Conservation (phyloP, 768 basidiomycete genomes). For the Rhizopogon rudus region DNA sequence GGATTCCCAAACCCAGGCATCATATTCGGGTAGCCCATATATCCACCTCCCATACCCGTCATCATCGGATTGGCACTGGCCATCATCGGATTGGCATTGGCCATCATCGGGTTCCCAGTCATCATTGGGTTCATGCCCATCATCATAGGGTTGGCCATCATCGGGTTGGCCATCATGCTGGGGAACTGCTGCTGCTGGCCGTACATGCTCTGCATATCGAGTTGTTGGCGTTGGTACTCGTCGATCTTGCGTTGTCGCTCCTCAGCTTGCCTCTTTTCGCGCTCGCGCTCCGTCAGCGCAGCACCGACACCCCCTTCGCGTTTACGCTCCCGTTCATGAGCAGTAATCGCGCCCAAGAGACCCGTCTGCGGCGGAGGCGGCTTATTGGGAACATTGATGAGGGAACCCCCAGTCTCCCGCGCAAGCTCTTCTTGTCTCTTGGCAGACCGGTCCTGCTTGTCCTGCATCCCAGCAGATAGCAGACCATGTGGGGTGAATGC, state of each 20-base stretch:
- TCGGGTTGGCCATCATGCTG: constrained; percentile 50
- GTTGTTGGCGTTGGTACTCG: constrained; percentile 81
- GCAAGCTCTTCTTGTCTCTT: constrained; percentile 94
- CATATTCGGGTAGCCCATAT: constrained; percentile 35
- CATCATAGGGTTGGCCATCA: constrained; percentile 73
- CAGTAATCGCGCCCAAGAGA: constrained; percentile 91
- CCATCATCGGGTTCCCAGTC: constrained; percentile 51
- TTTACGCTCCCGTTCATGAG: constrained; percentile 90
- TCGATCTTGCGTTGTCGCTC: constrained; percentile 91
- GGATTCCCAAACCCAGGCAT: constrained; percentile 48
- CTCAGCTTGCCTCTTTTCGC: constrained; percentile 88
- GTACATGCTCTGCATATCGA: constrained; percentile 86
- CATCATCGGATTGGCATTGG: constrained; percentile 47
- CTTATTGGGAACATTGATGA: constrained; percentile 94
- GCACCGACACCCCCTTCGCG: constrained; percentile 95
- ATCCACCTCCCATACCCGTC: constrained; percentile 53
- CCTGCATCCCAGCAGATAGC: constrained; percentile 91
- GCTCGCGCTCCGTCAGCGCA: constrained; percentile 89
- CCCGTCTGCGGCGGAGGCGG: constrained; percentile 95
- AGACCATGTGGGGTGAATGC: constrained; percentile 94
- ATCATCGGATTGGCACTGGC: constrained; percentile 45
- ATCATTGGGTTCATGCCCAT: constrained; percentile 54
- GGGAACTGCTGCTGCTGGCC: constrained; percentile 35
- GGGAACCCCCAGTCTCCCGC: constrained; percentile 83
- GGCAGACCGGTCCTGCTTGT: constrained; percentile 93